phyloP scores from a whole-genome alignment of 129 eudicot genomes.

The Flaveria linearis region DNA sequence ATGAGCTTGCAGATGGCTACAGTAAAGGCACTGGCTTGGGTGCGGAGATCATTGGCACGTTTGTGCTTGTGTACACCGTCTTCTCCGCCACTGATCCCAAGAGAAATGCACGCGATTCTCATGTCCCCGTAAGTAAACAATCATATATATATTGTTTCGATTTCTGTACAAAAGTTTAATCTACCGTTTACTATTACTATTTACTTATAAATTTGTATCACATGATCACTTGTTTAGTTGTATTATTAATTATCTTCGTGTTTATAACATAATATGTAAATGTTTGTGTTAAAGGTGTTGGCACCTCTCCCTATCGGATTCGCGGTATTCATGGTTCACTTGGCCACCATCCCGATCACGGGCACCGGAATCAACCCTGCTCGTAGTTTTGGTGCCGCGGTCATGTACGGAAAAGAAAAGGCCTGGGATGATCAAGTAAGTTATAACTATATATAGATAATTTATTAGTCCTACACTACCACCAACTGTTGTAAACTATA shows the following conservation, averaged over 20 bases:
- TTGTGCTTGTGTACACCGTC: slow-evolving; percentile 65
- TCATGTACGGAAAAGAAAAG: slow-evolving; percentile 41
- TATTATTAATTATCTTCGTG: slow-evolving; percentile 12
- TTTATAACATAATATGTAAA: not conserved
- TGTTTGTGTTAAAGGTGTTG: slow-evolving; percentile 33
- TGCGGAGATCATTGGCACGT: slow-evolving; percentile 69
- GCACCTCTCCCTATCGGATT: slow-evolving; percentile 44
- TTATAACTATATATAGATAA: not conserved
- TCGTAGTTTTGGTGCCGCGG: slow-evolving; percentile 45
- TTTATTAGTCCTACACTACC: too few relatives aligned
- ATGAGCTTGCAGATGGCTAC: slow-evolving; percentile 52
- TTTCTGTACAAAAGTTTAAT: too few relatives aligned
- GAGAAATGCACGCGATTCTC: slow-evolving; percentile 74
- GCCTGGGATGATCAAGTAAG: slow-evolving; percentile 48
- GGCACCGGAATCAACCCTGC: slow-evolving; percentile 47
- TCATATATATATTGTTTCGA: too few relatives aligned
- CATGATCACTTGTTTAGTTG: slow-evolving; percentile 1
- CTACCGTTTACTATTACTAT: too few relatives aligned
- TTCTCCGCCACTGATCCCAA: slow-evolving; percentile 80
- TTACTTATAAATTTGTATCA: too few relatives aligned
- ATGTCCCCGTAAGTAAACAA: slow-evolving; percentile 50
- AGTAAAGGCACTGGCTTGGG: slow-evolving; percentile 61
- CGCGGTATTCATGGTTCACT: slow-evolving; percentile 44
- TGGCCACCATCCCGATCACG: slow-evolving; percentile 42
- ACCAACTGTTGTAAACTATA: too few relatives aligned